Base-by-base conservation (phyloP, 352 stramenopile genomes). In the Phytophthora syringae region DNA sequence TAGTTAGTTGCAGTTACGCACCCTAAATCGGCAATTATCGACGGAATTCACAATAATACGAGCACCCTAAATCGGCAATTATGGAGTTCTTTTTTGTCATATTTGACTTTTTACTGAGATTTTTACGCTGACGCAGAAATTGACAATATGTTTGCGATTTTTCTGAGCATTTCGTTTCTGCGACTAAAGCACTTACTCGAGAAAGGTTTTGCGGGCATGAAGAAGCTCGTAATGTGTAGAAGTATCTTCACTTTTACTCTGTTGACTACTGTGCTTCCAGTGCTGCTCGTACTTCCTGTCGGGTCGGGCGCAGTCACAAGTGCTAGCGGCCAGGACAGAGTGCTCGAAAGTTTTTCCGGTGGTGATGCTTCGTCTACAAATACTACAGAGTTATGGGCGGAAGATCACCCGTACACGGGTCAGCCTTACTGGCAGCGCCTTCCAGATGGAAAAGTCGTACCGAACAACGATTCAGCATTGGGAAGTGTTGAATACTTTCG, bases 321-420 rank as follows among this genome's bases (percentile, higher is more conserved):
- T 22, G 37, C 20, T 2, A 43, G n/a, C 10, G 20, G 12, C 37
- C 37, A 43, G 21, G 5, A 43, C n/a, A 22, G n/a, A 43, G 37
- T 43, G 16, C 5, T 28, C 28, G 24, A 44, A 60, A 52, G 21
- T 54, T 51, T 24, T 56, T 44, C 44, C 16, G 28, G 47, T 36
- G 47, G 11, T 43, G 16, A 42, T 30, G 10, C 28, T 36, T 27
- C n/a, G 12, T 42, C 16, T 28, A n/a, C 65, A 7, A 71, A 75
- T 49, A 42, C 62, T 12, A 74, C 54, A 32, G 55, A 78, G 6
- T 80, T 74, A 55, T 89, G 82, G 82, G 68, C 52, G 2, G 60
- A 75, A 61, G 79, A 88, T 52, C 64, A 80, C n/a, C 71, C 71
- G 49, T 80, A 82, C 58, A 70, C 64, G 43, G 70, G 84, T 52